Evolutionary conservation across 345 rosid genomes (phyloP), one percentile per base, ranked within the genome.

Genomic region (Iberis pinnata): DNA sequence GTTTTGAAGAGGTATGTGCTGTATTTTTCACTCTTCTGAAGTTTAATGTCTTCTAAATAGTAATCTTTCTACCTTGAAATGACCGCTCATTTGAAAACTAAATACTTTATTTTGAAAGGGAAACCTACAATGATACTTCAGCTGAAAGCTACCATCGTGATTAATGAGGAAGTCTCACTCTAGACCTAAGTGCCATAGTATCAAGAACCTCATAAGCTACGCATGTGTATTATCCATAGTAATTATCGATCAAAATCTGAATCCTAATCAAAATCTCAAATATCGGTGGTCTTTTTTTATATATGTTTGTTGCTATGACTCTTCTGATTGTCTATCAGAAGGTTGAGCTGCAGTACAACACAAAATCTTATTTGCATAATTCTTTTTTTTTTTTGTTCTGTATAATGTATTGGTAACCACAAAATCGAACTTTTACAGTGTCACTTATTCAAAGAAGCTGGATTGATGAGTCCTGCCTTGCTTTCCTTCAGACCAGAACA

Each of bases 1-100:
- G 54, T 56, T 54, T 52, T 52, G 76, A 61, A 9, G 73, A 76
- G 90, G 90, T 83, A 69, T 49, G 53, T 47, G 41, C 61, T 22
- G 13, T 17, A 66, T 52, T 45, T 53, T 45, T 40, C 39, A 39
- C 18, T 22, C 24, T 12, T 44, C 29, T 37, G n/a, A 59, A 14
- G 42, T 19, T 44, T 43, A 10, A 29, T 51, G 36, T 51, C 31
- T 67, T 52, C 20, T 44, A 22, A 53, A 31, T 5, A 52, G 60
- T 59, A 17, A 2, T 45, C 12, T n/a, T 38, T 58, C 41, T 59
- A 16, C 29, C 57, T 26, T 58, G 14, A 18, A 51, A 11, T 17
- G 19, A 29, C 13, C 22, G 12, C 29, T 41, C 29, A 47, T 12
- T 35, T 16, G 9, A 13, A 1, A 14, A 41, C n/a, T n/a, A 16